These are phyloP conservation scores for Fraxinus excelsior DNA, from an alignment of 257 asterid genomes.

Conservation along the genomic window DNA sequence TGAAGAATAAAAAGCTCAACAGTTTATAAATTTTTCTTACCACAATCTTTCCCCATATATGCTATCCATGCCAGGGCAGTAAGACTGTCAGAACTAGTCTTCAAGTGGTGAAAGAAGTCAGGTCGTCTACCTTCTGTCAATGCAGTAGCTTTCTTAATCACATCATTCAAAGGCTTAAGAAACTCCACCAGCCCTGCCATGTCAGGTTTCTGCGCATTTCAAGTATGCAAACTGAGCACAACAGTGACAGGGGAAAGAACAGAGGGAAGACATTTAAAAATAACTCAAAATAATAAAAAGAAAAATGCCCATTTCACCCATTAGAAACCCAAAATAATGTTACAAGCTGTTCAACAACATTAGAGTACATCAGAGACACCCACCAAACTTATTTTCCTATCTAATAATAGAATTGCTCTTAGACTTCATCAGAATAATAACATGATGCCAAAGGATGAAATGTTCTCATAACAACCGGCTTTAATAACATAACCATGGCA, in stretches of 20 bases:
- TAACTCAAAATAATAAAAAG: conserved; percentile 2
- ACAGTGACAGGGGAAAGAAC: conserved; percentile 2
- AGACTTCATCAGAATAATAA: neutral
- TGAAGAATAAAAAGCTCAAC: too few relatives aligned
- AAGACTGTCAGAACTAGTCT: conserved; percentile 87
- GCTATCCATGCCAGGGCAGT: conserved; percentile 93
- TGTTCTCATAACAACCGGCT: neutral
- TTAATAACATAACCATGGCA: conserved; percentile 9
- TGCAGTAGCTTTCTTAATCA: conserved; percentile 58
- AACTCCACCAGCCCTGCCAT: conserved; percentile 67
- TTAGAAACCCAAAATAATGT: neutral
- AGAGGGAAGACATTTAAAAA: neutral
- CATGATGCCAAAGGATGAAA: neutral
- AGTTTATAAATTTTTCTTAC: conserved; percentile 35
- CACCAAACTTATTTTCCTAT: neutral
- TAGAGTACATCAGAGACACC: conserved; percentile 4
- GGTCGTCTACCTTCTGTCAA: conserved; percentile 85
- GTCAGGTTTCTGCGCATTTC: conserved; percentile 79
- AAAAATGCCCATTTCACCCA: neutral
- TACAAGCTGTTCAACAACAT: neutral
- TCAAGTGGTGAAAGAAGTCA: conserved; percentile 79
- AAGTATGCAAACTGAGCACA: conserved; percentile 19
- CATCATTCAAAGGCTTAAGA: conserved; percentile 85
- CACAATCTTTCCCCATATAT: conserved; percentile 89
- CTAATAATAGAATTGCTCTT: neutral